Evolutionary conservation across 768 basidiomycete species (phyloP).

Genomic region (Boletus pseudopeckii): DNA sequence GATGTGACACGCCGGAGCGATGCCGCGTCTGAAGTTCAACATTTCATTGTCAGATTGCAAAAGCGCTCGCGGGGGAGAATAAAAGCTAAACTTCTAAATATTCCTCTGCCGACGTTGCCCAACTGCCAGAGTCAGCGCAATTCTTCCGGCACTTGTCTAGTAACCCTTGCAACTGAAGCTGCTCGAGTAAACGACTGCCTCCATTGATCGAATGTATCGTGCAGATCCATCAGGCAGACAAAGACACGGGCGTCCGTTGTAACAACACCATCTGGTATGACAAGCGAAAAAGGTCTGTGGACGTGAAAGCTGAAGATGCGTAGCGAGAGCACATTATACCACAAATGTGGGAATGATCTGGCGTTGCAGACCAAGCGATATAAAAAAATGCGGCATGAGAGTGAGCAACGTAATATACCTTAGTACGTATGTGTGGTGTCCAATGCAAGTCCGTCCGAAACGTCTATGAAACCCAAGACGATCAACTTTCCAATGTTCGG

Average conservation of each 20-base stretch:
- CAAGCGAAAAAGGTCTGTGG: slow-evolving; percentile 5
- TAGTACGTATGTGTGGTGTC: slow-evolving; percentile 29
- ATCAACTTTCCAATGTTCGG: not conserved
- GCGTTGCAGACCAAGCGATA: slow-evolving; percentile 13
- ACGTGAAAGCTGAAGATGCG: slow-evolving; percentile 2
- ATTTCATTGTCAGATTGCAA: too few species aligned
- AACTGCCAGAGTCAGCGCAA: too few species aligned
- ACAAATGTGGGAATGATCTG: slow-evolving; percentile 11
- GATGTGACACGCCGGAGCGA: too few species aligned
- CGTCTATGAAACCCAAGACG: slow-evolving; percentile 23
- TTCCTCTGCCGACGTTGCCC: too few species aligned
- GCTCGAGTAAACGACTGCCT: not conserved
- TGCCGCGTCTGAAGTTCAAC: too few species aligned
- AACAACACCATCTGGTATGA: slow-evolving; percentile 2
- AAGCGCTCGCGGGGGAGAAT: too few species aligned
- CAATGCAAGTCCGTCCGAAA: slow-evolving; percentile 27
- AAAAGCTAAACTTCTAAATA: too few species aligned
- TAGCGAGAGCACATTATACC: slow-evolving; percentile 23
- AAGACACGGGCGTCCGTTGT: not conserved
- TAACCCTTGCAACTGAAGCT: too few species aligned
- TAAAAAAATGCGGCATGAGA: slow-evolving; percentile 22
- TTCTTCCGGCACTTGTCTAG: too few species aligned
- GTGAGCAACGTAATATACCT: slow-evolving; percentile 23
- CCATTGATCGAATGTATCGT: slow-evolving; percentile 4
- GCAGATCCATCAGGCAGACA: slow-evolving; percentile 2